A percentile compares a stretch with the other conserved stretches of the same genome.
phyloP scores from a whole-genome alignment of 2,329 filamentous ascomycete species.

The Verticillium isaacii region DNA sequence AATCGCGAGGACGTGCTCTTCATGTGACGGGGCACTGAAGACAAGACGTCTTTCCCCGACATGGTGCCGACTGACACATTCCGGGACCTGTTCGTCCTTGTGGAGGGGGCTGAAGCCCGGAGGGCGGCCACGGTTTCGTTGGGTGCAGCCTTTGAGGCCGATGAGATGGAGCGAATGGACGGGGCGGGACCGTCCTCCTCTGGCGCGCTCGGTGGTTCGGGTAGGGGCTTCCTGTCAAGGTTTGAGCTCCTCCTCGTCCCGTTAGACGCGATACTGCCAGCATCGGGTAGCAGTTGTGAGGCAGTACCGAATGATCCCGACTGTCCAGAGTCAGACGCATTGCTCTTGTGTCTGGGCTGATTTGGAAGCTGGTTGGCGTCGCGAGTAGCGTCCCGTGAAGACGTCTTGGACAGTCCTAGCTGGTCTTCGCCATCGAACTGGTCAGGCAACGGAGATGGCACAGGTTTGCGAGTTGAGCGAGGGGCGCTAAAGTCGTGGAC shows the following conservation, averaged over 20 bases:
- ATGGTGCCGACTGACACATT: conserved; percentile 38
- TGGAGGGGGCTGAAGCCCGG: conserved; percentile 24
- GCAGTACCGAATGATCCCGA: conserved; percentile 17
- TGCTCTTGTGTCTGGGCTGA: conserved; percentile 16
- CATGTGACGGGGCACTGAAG: conserved; percentile 58
- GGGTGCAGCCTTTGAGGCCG: conserved; percentile 25
- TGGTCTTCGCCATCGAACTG: background rate
- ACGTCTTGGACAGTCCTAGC: conserved; percentile 12
- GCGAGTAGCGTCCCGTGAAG: conserved; percentile 11
- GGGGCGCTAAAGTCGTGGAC: conserved; percentile 65
- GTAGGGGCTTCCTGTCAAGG: conserved; percentile 11
- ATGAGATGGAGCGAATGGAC: conserved; percentile 19
- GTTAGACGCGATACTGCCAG: conserved; percentile 20
- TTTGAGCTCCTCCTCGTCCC: conserved; percentile 11
- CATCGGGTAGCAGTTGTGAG: conserved; percentile 19
- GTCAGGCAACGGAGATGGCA: background rate
- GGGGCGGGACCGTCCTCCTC: conserved; percentile 22
- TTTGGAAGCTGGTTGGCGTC: background rate
- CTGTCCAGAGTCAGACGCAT: conserved; percentile 22
- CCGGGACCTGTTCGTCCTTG: conserved; percentile 39
- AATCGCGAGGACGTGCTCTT: conserved; percentile 76
- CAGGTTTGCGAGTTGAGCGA: conserved; percentile 28
- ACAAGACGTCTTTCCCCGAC: conserved; percentile 39
- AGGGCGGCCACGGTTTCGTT: conserved; percentile 17
- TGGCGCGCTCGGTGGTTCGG: conserved; percentile 30